phyloP scores from a whole-genome alignment of 306 rosid species.

The Vigna nakashimae region DNA sequence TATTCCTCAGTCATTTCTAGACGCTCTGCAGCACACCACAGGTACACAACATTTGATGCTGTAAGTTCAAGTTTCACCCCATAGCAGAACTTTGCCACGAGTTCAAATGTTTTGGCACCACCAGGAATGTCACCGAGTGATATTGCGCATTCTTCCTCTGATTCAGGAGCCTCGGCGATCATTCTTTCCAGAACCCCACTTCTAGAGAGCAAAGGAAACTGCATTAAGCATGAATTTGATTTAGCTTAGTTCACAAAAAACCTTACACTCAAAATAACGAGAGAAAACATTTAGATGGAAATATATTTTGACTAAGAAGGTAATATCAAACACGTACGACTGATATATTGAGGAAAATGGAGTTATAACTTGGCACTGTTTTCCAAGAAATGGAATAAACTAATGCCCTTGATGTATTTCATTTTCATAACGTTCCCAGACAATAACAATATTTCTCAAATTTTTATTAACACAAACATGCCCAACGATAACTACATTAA shows the following conservation, averaged over 20 bases:
- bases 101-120: constrained; percentile 88
- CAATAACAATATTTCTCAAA: constrained; percentile 1
- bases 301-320: constrained; percentile 5
- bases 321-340: constrained; percentile 11
- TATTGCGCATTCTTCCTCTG: constrained; percentile 71
- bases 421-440: constrained; percentile 6
- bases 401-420: not conserved
- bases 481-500: not conserved
- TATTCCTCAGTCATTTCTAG: constrained; percentile 97
- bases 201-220: constrained; percentile 99
- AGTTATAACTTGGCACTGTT: not conserved
- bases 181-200: constrained; percentile 87
- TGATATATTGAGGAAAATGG: too few relatives aligned
- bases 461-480: not conserved
- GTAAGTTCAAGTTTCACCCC: constrained; percentile 97
- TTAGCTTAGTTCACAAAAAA: constrained; percentile 33
- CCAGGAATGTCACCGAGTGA: constrained; percentile 81
- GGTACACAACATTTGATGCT: constrained; percentile 88
- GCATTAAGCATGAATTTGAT: constrained; percentile 45
- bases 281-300: not conserved
- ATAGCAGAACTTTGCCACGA: constrained; percentile 94
- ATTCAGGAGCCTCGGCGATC: constrained; percentile 83
- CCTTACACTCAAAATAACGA: not conserved
- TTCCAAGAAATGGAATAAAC: not conserved
- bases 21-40: constrained; percentile 87